Conservation (phyloP, 2,329 filamentous ascomycete species). For the Coccinonectria pachysandricola region DNA sequence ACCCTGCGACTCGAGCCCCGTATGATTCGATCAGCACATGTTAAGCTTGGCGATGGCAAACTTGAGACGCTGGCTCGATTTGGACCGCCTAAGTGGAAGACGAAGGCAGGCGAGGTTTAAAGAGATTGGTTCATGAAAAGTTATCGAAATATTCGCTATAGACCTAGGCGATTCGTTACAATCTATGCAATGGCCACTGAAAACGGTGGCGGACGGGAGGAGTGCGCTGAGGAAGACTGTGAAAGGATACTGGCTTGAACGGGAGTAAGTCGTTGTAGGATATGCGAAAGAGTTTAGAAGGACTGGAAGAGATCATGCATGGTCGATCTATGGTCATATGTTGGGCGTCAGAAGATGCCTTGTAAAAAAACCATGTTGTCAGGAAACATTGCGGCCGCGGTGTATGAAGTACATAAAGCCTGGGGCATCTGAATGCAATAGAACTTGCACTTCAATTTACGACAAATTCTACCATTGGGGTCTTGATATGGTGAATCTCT, state of each 20-base stretch:
- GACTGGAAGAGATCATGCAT: slow-evolving; percentile 3
- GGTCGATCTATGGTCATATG: slow-evolving; percentile 3
- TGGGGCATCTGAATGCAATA: slow-evolving; percentile 11
- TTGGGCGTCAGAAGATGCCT: slow-evolving; percentile 14
- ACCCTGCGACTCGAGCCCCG: slow-evolving; percentile 79
- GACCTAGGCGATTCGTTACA: too few species aligned
- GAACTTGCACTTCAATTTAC: too few species aligned
- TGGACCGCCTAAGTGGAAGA: slow-evolving; percentile 40
- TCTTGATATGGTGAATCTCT: too few species aligned
- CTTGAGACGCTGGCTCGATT: slow-evolving; percentile 41
- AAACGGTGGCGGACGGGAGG: too few species aligned
- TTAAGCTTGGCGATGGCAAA: slow-evolving; percentile 67
- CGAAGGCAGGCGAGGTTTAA: slow-evolving; percentile 23
- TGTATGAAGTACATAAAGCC: slow-evolving; percentile 17
- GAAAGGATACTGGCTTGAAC: slow-evolving; percentile 1
- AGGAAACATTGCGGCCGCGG: slow-evolving; percentile 10
- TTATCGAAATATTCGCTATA: not conserved
- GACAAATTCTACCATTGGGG: too few species aligned
- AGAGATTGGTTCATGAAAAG: not conserved
- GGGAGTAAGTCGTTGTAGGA: slow-evolving; percentile 9
- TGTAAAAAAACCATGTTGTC: slow-evolving; percentile 17
- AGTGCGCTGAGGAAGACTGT: slow-evolving; percentile 1
- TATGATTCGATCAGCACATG: slow-evolving; percentile 77
- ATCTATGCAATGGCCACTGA: too few species aligned
- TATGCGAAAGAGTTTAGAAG: slow-evolving; percentile 5